Conservation (phyloP, 2,329 filamentous ascomycete species). For the Drechslera avenae region DNA sequence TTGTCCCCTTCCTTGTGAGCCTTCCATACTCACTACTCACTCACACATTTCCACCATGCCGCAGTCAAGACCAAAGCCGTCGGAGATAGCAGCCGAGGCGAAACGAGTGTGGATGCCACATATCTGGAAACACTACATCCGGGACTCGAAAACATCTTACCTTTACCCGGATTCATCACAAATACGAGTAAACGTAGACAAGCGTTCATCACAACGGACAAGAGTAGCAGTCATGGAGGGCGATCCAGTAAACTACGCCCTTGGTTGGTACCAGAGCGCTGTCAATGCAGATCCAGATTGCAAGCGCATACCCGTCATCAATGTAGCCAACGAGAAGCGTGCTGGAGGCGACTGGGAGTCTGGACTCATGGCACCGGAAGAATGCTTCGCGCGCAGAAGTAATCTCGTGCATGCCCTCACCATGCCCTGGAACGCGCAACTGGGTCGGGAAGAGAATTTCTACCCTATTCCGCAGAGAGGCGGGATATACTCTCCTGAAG, state of each 20-base stretch:
- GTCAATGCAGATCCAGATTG: slow-evolving; percentile 34
- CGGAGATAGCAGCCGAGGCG: slow-evolving; percentile 75
- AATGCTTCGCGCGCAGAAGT: slow-evolving; percentile 75
- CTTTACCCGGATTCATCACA: slow-evolving; percentile 55
- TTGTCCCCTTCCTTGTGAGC: background rate
- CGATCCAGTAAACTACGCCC: slow-evolving; percentile 58
- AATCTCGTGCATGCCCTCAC: slow-evolving; percentile 72
- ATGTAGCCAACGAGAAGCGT: slow-evolving; percentile 75
- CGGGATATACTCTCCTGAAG: slow-evolving; percentile 71
- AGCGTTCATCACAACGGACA: slow-evolving; percentile 50
- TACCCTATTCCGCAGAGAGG: slow-evolving; percentile 75
- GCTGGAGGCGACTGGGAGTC: slow-evolving; percentile 82
- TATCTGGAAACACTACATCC: slow-evolving; percentile 62
- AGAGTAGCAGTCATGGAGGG: slow-evolving; percentile 54
- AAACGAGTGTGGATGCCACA: slow-evolving; percentile 71
- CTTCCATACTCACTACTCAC: slow-evolving; percentile 8
- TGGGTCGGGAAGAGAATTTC: slow-evolving; percentile 53
- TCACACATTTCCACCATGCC: slow-evolving; percentile 53
- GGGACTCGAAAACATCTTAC: slow-evolving; percentile 63
- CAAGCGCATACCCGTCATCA: slow-evolving; percentile 67
- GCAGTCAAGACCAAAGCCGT: slow-evolving; percentile 64
- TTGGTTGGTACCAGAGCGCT: slow-evolving; percentile 60
- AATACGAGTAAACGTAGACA: slow-evolving; percentile 53
- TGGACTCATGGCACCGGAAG: slow-evolving; percentile 67
- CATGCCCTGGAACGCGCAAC: slow-evolving; percentile 58